Conservation (phyloP, 2,329 filamentous ascomycete species). For the Salinomyces thailandicus region DNA sequence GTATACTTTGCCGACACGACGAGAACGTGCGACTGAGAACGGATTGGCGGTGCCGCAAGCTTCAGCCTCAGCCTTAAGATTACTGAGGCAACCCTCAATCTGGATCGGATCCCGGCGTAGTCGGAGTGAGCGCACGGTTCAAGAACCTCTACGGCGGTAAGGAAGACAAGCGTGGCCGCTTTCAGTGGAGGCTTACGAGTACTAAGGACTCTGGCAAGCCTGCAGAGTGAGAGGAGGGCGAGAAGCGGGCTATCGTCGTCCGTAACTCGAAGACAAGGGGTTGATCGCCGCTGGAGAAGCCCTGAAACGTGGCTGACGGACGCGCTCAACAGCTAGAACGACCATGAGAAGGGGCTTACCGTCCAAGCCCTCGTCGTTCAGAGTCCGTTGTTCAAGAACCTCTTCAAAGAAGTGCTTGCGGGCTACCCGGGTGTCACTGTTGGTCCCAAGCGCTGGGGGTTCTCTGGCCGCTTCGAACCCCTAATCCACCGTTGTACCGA, state of each 20-base stretch:
- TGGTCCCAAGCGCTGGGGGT: slow-evolving; percentile 50
- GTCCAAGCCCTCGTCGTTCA: slow-evolving; percentile 56
- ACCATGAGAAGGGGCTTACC: slow-evolving; percentile 48
- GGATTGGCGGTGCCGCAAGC: too few relatives aligned
- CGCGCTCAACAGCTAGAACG: slow-evolving; percentile 17
- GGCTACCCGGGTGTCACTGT: slow-evolving; percentile 52
- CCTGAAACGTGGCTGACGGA: background rate
- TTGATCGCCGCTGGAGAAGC: background rate
- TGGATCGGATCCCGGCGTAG: slow-evolving; percentile 3
- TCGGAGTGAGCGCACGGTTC: slow-evolving; percentile 31
- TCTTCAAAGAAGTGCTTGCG: slow-evolving; percentile 45
- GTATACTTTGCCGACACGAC: too few relatives aligned
- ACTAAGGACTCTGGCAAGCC: slow-evolving; percentile 46
- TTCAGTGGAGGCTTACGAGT: slow-evolving; percentile 47
- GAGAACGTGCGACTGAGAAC: too few relatives aligned
- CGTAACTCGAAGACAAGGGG: slow-evolving; percentile 43
- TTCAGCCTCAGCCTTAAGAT: too few relatives aligned
- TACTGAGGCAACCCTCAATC: too few relatives aligned
- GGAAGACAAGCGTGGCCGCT: slow-evolving; percentile 39
- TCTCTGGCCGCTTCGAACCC: slow-evolving; percentile 46
- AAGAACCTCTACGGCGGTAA: slow-evolving; percentile 43
- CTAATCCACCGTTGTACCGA: slow-evolving; percentile 56
- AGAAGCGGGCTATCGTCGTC: slow-evolving; percentile 50
- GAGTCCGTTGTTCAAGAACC: slow-evolving; percentile 48
- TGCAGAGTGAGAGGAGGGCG: slow-evolving; percentile 49